Evolutionary conservation across 805 yeast genomes (phyloP).

Genomic region (Cyberlindnera subsufficiens): DNA sequence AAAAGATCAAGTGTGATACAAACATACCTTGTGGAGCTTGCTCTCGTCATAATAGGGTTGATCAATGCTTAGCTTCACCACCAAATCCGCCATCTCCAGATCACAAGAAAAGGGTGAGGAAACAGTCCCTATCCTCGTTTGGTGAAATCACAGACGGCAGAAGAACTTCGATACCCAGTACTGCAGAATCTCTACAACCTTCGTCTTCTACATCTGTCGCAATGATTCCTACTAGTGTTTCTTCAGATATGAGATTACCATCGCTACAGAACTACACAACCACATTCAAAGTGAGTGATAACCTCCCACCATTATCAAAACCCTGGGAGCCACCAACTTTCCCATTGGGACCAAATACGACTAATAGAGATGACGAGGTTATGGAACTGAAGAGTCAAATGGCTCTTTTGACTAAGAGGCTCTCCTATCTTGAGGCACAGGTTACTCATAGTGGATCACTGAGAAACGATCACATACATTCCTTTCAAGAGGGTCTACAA

Average conservation of each 20-base stretch:
- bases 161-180: no score
- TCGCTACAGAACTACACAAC: constrained; percentile 15
- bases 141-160: not conserved
- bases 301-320: constrained; percentile 6
- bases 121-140: constrained; percentile 12
- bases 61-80: constrained; percentile 34
- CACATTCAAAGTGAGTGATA: constrained; percentile 9
- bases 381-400: constrained; percentile 10
- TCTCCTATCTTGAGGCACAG: constrained; percentile 12
- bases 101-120: constrained; percentile 23
- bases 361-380: constrained; percentile 8
- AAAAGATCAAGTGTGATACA: constrained; percentile 49
- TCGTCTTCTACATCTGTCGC: no score
- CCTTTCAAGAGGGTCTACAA: not conserved
- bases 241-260: constrained; percentile 8
- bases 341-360: not conserved
- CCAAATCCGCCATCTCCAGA: constrained; percentile 39
- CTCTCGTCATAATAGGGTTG: constrained; percentile 29
- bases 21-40: constrained; percentile 43
- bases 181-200: no score
- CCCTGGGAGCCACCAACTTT: not conserved
- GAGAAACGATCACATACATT: not conserved
- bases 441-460: not conserved
- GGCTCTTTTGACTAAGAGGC: constrained; percentile 8
- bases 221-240: not conserved